Conservation (phyloP, 768 basidiomycete species). For the Mycena crocata region DNA sequence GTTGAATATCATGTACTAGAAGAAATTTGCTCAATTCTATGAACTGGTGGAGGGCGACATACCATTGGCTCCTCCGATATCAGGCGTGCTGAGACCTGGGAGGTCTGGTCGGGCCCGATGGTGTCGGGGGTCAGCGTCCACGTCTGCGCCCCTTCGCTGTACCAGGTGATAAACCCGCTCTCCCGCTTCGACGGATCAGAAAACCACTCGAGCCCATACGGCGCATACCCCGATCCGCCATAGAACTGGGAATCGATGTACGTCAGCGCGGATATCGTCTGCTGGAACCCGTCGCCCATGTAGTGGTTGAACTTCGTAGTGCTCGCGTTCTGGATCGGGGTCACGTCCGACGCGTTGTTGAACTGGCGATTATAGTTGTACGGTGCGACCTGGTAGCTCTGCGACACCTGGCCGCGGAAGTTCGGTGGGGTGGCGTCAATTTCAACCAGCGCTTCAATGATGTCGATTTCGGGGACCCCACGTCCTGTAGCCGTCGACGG, state of each 20-base stretch:
- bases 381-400: constrained; percentile 71
- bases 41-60: constrained; percentile 39
- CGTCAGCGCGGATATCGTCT: constrained; percentile 64
- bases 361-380: constrained; percentile 67
- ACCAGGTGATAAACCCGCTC: constrained; percentile 67
- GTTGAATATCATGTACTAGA: constrained; percentile 86
- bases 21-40: constrained; percentile 17
- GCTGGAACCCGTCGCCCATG: constrained; percentile 66
- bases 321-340: constrained; percentile 54
- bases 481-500: constrained; percentile 68
- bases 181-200: constrained; percentile 60
- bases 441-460: constrained; percentile 77
- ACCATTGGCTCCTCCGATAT: constrained; percentile 86
- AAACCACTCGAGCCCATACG: constrained; percentile 74
- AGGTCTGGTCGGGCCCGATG: constrained; percentile 62
- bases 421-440: constrained; percentile 33
- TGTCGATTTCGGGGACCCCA: constrained; percentile 81
- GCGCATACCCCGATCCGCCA: constrained; percentile 53
- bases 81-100: constrained; percentile 62
- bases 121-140: constrained; percentile 69
- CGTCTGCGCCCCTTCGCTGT: constrained; percentile 60
- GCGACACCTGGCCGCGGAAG: constrained; percentile 64
- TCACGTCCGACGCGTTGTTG: constrained; percentile 53
- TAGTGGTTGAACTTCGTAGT: constrained; percentile 63
- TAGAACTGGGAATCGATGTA: constrained; percentile 58